Evolutionary conservation across 768 basidiomycete genomes (phyloP).

Genomic region (Suillus plorans): DNA sequence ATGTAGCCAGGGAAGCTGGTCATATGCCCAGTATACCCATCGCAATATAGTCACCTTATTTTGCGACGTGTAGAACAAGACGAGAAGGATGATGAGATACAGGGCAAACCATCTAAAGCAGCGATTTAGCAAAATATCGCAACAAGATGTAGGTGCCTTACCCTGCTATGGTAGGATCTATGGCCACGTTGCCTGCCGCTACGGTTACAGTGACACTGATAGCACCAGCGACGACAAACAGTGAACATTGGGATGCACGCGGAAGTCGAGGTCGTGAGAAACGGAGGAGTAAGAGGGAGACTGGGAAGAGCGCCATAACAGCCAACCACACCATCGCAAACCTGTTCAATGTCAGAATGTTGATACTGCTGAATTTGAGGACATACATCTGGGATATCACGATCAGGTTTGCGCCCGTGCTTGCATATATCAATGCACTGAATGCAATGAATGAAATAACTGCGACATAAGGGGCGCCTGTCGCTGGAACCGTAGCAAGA

Average conservation of each 20-base stretch:
- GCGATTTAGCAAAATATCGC: slow-evolving; percentile 3
- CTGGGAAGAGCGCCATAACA: slow-evolving; percentile 63
- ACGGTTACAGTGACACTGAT: slow-evolving; percentile 42
- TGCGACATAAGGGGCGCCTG: slow-evolving; percentile 52
- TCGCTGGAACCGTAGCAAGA: slow-evolving; percentile 45
- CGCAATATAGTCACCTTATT: slow-evolving; percentile 55
- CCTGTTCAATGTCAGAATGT: slow-evolving; percentile 31
- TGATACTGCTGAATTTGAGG: background rate
- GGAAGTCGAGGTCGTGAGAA: slow-evolving; percentile 64
- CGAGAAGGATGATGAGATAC: slow-evolving; percentile 53
- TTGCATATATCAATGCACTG: slow-evolving; percentile 55
- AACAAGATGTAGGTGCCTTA: slow-evolving; percentile 25
- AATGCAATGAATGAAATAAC: slow-evolving; percentile 51
- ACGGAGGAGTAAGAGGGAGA: slow-evolving; percentile 57
- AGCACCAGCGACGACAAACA: slow-evolving; percentile 42
- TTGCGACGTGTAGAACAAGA: slow-evolving; percentile 48
- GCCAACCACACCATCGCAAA: slow-evolving; percentile 69
- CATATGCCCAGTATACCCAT: slow-evolving; percentile 61
- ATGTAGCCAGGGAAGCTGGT: slow-evolving; percentile 55
- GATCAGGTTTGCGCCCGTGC: slow-evolving; percentile 48
- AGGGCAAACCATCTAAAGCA: slow-evolving; percentile 57
- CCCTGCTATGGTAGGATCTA: slow-evolving; percentile 57
- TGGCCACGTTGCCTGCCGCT: slow-evolving; percentile 59
- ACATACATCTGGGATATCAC: slow-evolving; percentile 61
- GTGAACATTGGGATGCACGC: slow-evolving; percentile 39